A percentile compares a stretch with the other conserved stretches of the same genome.
Evolutionary conservation across 1,284 basidiomycete genomes (phyloP).

Genomic region (Omphalotus olearius): DNA sequence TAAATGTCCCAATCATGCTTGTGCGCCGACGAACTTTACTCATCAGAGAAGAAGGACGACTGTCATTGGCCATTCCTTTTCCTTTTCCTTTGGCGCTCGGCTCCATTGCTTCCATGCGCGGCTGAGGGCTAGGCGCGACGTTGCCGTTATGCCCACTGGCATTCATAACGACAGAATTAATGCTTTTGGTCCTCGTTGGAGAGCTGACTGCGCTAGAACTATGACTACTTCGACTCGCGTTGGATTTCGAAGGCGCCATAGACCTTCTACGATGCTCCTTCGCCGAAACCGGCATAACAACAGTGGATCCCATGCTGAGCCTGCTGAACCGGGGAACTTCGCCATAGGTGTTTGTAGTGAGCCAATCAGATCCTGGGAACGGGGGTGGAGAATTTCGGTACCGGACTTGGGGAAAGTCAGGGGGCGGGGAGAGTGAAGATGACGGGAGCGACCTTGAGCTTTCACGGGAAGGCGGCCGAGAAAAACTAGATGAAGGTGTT

Average conservation of each 20-base stretch:
- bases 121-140: background rate
- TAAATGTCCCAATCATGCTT: background rate
- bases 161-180: background rate
- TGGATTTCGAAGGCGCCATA: background rate
- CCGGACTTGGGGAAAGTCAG: background rate
- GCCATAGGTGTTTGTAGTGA: slow-evolving; percentile 8
- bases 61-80: background rate
- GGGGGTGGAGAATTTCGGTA: background rate
- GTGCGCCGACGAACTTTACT: background rate
- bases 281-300: slow-evolving; percentile 14
- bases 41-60: background rate
- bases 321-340: slow-evolving; percentile 11
- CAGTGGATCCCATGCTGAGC: slow-evolving; percentile 9
- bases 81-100: background rate
- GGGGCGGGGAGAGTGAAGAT: background rate
- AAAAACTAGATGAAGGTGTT: background rate
- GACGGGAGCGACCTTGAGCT: slow-evolving; percentile 1
- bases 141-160: background rate
- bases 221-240: background rate
- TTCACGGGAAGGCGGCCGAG: slow-evolving; percentile 1
- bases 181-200: background rate
- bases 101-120: no score
- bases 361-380: slow-evolving; percentile 2
- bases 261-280: slow-evolving; percentile 6
- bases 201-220: background rate